Percentiles rank a stretch among this genome's conserved stretches.
phyloP scores from a whole-genome alignment of 768 basidiomycete species.

The Gloeopeniophorella convolvens region DNA sequence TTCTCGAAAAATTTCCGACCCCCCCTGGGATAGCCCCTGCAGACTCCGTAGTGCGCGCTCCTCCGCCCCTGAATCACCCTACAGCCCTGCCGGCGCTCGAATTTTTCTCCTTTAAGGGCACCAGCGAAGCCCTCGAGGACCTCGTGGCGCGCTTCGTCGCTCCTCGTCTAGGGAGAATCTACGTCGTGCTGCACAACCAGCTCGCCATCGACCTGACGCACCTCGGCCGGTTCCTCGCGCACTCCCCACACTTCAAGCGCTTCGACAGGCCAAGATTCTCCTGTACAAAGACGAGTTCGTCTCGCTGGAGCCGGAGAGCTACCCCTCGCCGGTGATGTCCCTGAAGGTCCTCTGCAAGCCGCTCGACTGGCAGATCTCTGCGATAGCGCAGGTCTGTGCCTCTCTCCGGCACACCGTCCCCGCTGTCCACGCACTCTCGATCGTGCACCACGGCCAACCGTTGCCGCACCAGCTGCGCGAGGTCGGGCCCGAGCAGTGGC shows the following conservation, averaged over 20 bases:
- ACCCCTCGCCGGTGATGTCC: neutral
- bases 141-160: constrained; percentile 7
- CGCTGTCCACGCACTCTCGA: constrained; percentile 1
- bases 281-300: constrained; percentile 1
- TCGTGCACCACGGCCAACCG: neutral
- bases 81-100: neutral
- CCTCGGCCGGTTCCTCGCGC: constrained; percentile 1
- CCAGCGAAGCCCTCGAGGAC: constrained; percentile 5
- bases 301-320: neutral
- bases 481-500: neutral
- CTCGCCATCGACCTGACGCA: constrained; percentile 1
- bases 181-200: constrained; percentile 1
- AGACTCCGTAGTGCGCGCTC: neutral
- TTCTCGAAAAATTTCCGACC: neutral
- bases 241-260: neutral
- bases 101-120: constrained; percentile 8
- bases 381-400: neutral
- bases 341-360: neutral
- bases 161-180: neutral
- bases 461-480: neutral
- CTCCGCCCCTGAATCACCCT: neutral
- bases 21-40: neutral
- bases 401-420: neutral
- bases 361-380: neutral
- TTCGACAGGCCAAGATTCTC: constrained; percentile 3